Base-by-base conservation (phyloP, 2,329 filamentous ascomycete genomes). In the Aspergillus tubingensis region DNA sequence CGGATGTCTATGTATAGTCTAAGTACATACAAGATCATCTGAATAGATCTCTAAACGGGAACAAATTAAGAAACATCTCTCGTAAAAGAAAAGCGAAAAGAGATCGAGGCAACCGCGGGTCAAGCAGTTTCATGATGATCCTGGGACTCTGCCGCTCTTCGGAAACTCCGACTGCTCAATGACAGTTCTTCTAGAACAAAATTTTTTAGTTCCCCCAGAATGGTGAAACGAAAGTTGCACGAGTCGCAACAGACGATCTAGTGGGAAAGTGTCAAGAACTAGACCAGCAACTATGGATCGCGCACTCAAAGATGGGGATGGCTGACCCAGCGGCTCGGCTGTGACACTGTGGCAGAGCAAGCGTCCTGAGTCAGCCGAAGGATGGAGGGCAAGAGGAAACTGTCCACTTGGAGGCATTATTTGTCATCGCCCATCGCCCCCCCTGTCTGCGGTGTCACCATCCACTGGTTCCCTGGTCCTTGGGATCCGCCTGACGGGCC, bases 391-490 rank as follows among this genome's bases (percentile, higher is more conserved):
- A 23, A 15, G 50, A 21, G n/a, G 21, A 30, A 11, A 30, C 19
- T 44, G 41, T 30, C 27, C 27, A 30, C 27, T 11, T 11, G 27
- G 10, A 11, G 27, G 3, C 17, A 54, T 30, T 47, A 47, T 54
- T 54, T 54, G 52, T 54, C 52, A 54, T 54, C 25, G 21, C 17
- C 5, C 19, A 54, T 54, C 25, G 21, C 11, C 8, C 19, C 52
- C 41, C 41, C 19, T 44, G 17, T 21, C 41, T 54, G 52, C 41
- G 15, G 52, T 54, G 52, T 54, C 52, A 54, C 52, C 51, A 15
- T 41, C 38, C 39, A 30, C n/a, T 47, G 52, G 52, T 54, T 44
- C 52, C 52, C 52, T 21, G 52, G 52, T 54, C 43, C 39, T 47
- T 54, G 52, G 52, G 52, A 54, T 54, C 52, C 52, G 52, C 52